Evolutionary conservation across 192 early-diverging fungal genomes (phyloP).

Genomic region (Coemansia sp.): DNA sequence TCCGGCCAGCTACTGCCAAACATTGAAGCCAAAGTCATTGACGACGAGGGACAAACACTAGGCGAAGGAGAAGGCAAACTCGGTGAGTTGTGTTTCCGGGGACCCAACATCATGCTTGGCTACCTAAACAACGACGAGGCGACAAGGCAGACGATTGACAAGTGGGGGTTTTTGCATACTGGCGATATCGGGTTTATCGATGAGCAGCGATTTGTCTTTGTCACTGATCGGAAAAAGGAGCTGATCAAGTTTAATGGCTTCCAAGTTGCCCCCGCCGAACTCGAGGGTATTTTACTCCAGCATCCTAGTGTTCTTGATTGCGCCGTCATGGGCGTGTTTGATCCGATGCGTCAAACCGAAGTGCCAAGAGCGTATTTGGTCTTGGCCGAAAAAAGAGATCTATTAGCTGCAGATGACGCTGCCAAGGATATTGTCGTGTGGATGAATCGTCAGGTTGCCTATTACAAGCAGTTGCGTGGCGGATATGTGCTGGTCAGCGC

Average conservation of each 20-base stretch:
- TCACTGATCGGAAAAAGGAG: conserved; percentile 83
- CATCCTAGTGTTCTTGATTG: conserved; percentile 72
- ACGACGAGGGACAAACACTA: conserved; percentile 68
- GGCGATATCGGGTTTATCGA: conserved; percentile 80
- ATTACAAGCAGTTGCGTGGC: conserved; percentile 80
- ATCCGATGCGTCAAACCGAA: conserved; percentile 67
- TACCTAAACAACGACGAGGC: conserved; percentile 82
- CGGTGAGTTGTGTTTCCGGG: conserved; percentile 87
- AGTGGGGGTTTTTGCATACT: conserved; percentile 79
- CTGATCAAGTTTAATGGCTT: conserved; percentile 89
- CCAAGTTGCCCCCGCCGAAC: conserved; percentile 83
- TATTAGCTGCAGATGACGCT: conserved; percentile 24
- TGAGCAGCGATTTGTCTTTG: conserved; percentile 63
- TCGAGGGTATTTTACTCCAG: conserved; percentile 73
- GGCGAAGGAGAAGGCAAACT: conserved; percentile 65
- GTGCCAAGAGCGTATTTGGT: conserved; percentile 81
- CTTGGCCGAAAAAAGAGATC: conserved; percentile 37
- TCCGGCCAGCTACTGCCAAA: conserved; percentile 77
- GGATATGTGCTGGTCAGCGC: conserved; percentile 69
- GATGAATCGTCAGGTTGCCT: conserved; percentile 64
- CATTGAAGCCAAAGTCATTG: conserved; percentile 73
- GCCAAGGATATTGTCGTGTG: conserved; percentile 54
- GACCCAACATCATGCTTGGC: conserved; percentile 84
- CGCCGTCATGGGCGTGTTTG: conserved; percentile 68
- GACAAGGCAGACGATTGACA: conserved; percentile 68